Percentiles rank a stretch among this genome's conserved stretches.
Evolutionary conservation across 805 yeast genomes (phyloP).

Genomic region (Candida easanensis): DNA sequence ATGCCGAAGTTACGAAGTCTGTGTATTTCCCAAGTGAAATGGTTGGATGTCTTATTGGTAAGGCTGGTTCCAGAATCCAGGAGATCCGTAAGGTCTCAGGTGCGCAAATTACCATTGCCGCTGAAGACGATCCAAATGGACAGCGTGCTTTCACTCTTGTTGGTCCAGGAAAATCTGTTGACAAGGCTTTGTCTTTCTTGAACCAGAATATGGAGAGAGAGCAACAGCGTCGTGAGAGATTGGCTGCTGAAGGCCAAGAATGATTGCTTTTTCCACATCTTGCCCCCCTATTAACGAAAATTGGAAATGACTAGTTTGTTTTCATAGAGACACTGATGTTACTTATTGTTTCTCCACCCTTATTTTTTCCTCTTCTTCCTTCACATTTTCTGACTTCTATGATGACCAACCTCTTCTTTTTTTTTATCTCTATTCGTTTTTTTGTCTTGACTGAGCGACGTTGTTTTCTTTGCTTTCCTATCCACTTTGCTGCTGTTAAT

Average conservation of each 20-base stretch:
- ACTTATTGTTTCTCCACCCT: not conserved
- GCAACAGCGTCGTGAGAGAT: conserved; percentile 44
- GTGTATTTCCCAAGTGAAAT: conserved; percentile 70
- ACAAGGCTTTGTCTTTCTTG: conserved; percentile 56
- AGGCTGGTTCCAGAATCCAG: conserved; percentile 80
- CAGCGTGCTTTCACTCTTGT: conserved; percentile 70
- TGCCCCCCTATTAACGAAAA: conserved; percentile 1
- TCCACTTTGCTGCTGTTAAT: not conserved
- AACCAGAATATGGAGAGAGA: conserved; percentile 58
- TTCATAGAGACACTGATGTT: conserved; percentile 2
- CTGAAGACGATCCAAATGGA: conserved; percentile 59
- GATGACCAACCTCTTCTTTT: not conserved
- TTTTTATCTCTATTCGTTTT: not conserved
- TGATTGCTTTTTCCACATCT: conserved; percentile 1
- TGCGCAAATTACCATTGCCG: conserved; percentile 73
- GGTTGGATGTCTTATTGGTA: conserved; percentile 90
- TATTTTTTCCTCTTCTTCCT: not conserved
- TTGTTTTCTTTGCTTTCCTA: not conserved
- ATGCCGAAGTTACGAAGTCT: conserved; percentile 32
- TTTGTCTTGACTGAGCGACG: not conserved
- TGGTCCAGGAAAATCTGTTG: conserved; percentile 50
- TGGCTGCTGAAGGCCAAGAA: conserved; percentile 20
- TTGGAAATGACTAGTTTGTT: not conserved
- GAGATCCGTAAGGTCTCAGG: conserved; percentile 78
- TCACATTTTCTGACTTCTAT: not conserved